phyloP scores from a whole-genome alignment of 306 rosid genomes.

The Datisca glomerata region DNA sequence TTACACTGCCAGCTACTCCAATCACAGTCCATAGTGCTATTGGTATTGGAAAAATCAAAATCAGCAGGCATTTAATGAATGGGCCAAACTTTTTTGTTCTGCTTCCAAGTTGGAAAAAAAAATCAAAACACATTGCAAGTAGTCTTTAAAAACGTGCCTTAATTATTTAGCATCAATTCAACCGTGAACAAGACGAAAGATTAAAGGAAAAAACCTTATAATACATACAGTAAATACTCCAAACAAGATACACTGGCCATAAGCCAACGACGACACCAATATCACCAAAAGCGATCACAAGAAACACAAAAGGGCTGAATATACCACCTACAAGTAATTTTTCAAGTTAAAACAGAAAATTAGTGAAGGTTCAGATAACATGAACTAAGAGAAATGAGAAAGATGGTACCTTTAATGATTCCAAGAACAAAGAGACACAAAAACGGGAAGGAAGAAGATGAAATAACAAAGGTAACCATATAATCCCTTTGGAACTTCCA shows the following conservation, averaged over 20 bases:
- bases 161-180: too few relatives aligned
- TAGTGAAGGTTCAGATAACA: background rate
- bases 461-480: slow-evolving; percentile 3
- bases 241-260: slow-evolving; percentile 15
- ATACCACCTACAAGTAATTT: background rate
- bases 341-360: background rate
- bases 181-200: too few relatives aligned
- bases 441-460: slow-evolving; percentile 12
- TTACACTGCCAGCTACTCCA: slow-evolving; percentile 12
- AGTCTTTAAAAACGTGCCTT: too few relatives aligned
- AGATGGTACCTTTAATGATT: slow-evolving; percentile 9
- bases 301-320: slow-evolving; percentile 12
- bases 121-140: too few relatives aligned
- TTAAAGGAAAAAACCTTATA: slow-evolving; percentile 7
- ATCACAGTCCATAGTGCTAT: too few relatives aligned
- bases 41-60: too few relatives aligned
- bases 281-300: slow-evolving; percentile 14
- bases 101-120: too few relatives aligned
- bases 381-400: background rate
- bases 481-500: slow-evolving; percentile 6
- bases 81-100: too few relatives aligned
- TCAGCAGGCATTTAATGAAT: too few relatives aligned
- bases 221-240: slow-evolving; percentile 8
- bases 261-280: slow-evolving; percentile 4
- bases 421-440: slow-evolving; percentile 11